Base-by-base conservation (phyloP, 176 grass and related monocot species). In the Neostapfia colusana region DNA sequence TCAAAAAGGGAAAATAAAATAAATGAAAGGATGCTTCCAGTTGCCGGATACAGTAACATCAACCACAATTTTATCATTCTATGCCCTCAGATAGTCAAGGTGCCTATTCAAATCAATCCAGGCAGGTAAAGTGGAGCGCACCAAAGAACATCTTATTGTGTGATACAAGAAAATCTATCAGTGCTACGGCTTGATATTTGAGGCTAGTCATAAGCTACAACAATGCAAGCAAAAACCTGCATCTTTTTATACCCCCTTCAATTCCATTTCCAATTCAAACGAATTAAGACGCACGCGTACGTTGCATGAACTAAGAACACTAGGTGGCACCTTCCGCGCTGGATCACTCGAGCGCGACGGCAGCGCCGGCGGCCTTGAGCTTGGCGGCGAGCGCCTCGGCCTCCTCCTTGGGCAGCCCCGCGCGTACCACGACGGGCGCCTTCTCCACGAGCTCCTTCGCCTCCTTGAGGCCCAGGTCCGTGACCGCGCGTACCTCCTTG, bases 391-490 rank as follows among this genome's bases (percentile, higher is more conserved):
- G 90, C 11, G 82, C 87, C 76, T 98, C 95, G 20, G 95, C 95
- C 85, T 92, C 95, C 78, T 98, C 95, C 87, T 98, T 94, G 43
- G 95, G 79, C 17, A 94, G 59, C 0, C 95, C 95, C 28, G 88
- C 74, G 76, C 93, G 90, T 16, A 98, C 83, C 27, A 98, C 91
- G 20, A 98, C 91, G 4, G 95, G 91, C 27, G 89, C 74, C 82
- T 98, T 98, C 87, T 94, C 95, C 68, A 98, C 95, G 49, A 98
- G 82, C 76, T 98, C 95, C 78, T 98, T 98, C 6, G 95, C 95
- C 82, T 98, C 95, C 81, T 94, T 98, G 14, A 98, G 69, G 15
- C 95, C 95, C 38, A 98, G 59, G 73, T 98, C 91, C 23, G 95
- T 98, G 65, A 98, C 81, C 15, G 89, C 88, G 70, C 95, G 80